A percentile compares a stretch with the other conserved stretches of the same genome.
These are phyloP conservation scores for Fraxinus pennsylvanica DNA, from an alignment of 257 asterid species.

Conservation along the genomic window DNA sequence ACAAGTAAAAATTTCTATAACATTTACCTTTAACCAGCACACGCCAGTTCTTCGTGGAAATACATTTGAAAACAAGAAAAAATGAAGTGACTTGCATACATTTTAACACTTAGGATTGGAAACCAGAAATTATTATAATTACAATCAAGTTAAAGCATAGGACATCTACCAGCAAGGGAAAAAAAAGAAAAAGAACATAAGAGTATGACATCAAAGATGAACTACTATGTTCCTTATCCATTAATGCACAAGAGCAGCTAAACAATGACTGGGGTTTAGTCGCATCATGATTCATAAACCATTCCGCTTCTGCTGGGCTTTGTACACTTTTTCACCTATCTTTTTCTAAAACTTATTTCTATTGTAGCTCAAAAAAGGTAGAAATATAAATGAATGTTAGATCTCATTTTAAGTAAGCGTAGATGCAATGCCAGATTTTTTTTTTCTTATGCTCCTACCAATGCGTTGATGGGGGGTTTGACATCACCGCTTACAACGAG, in stretches of 20 bases:
- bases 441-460: background rate
- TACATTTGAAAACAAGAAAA: background rate
- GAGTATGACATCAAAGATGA: background rate
- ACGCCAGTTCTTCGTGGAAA: conserved; percentile 4
- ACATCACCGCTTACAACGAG: background rate
- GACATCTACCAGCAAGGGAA: background rate
- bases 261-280: background rate
- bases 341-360: background rate
- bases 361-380: background rate
- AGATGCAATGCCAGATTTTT: background rate
- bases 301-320: background rate
- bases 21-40: background rate
- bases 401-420: background rate
- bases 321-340: background rate
- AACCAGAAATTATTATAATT: background rate
- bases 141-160: background rate
- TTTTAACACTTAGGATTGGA: background rate
- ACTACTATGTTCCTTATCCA: background rate
- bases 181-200: background rate
- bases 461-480: background rate
- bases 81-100: background rate
- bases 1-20: background rate
- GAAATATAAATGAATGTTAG: background rate
- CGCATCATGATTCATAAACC: background rate
- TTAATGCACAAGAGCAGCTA: background rate